Evolutionary conservation across 352 stramenopile species (phyloP).

Genomic region (Globisporangium lucens): DNA sequence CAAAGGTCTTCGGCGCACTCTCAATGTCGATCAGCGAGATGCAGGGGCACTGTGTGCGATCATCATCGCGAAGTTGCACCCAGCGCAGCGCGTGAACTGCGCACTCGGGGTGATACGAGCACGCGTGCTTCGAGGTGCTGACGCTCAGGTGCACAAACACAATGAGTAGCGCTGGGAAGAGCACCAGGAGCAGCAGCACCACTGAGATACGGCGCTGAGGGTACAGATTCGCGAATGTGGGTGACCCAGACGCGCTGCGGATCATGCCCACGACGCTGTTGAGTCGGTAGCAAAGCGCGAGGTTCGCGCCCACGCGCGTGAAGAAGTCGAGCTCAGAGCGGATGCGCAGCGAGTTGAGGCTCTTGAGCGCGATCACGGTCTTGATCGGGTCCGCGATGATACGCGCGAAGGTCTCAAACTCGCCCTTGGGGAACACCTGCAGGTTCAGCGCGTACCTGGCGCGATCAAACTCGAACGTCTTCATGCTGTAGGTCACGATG

Average conservation of each 20-base stretch:
- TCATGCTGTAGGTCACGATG: background rate
- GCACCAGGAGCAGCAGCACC: background rate
- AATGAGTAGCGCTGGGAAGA: background rate
- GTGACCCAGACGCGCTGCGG: background rate
- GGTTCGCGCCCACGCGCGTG: background rate
- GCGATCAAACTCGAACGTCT: background rate
- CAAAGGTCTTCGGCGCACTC: background rate
- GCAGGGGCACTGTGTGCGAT: background rate
- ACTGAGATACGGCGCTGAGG: background rate
- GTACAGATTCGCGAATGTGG: background rate
- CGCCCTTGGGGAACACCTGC: background rate
- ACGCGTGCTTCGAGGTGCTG: background rate
- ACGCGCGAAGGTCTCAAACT: background rate
- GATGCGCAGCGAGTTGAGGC: slow-evolving; percentile 32
- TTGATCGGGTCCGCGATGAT: background rate
- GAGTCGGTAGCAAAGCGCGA: background rate
- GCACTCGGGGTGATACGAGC: too few species aligned
- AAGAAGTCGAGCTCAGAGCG: slow-evolving; percentile 26
- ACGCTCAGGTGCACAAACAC: background rate
- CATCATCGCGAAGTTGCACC: background rate
- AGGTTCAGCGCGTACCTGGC: background rate
- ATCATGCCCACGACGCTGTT: background rate
- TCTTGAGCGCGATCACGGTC: slow-evolving; percentile 8
- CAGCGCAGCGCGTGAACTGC: background rate
- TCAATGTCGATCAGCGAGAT: background rate